These are phyloP conservation scores for Hondaea fermentalgiana DNA, from an alignment of 108 stramenopile genomes.

Conservation along the genomic window DNA sequence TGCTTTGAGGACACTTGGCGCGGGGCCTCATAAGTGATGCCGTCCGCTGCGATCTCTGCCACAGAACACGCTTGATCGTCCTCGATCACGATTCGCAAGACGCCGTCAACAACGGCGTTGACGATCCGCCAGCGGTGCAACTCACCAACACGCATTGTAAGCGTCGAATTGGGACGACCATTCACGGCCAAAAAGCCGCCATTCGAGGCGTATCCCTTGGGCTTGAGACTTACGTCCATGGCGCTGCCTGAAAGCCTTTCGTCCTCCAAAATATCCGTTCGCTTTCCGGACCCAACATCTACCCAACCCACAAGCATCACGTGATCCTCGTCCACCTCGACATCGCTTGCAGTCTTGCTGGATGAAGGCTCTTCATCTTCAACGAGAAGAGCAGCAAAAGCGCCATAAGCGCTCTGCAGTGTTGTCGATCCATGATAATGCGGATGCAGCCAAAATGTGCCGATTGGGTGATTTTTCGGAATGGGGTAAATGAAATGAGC, in stretches of 20 bases:
- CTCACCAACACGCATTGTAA: neutral
- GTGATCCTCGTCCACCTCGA: neutral
- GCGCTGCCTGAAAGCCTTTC: neutral
- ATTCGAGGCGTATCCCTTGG: neutral
- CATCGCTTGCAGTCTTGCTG: neutral
- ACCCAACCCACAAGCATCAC: neutral
- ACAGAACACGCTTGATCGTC: neutral
- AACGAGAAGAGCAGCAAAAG: slow-evolving; percentile 6
- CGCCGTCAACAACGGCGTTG: neutral
- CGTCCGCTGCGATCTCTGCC: slow-evolving; percentile 1
- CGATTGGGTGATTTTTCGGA: slow-evolving; percentile 5
- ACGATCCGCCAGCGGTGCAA: neutral
- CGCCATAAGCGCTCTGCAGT: neutral
- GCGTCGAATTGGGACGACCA: neutral
- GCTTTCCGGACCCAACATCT: neutral
- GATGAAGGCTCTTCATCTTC: neutral
- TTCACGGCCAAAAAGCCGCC: neutral
- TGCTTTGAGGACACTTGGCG: neutral
- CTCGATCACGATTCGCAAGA: neutral
- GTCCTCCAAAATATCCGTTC: neutral
- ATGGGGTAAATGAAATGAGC: neutral
- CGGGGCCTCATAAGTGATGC: neutral
- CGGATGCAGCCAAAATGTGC: slow-evolving; percentile 21
- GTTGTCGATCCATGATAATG: neutral
- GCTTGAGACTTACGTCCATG: neutral